Base-by-base conservation (phyloP, 164 flowering plant genomes). In the Aristolochia fimbriata region DNA sequence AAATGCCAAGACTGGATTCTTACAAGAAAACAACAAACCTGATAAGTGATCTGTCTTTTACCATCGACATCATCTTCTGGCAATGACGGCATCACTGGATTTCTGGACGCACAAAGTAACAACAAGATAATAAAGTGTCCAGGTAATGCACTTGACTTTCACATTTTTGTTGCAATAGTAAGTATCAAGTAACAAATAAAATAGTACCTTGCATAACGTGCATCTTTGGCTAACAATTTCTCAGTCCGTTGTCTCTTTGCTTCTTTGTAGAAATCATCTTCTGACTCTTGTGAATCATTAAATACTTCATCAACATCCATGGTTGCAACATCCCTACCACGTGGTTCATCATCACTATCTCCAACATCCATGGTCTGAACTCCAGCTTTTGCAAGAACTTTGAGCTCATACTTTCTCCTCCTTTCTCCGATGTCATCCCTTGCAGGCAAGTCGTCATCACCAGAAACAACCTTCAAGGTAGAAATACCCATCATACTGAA, bases 401-500 rank as follows among this genome's bases (percentile, higher is more conserved):
- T 82, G 15, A 76, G 79, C 65, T 94, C 99, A 76, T 83, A 77
- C 68, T 84, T 88, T 70, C 86, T 80, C 65, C 97, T 71, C 77
- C 96, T 84, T 76, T 86, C 96, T 64, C 99, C 97, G 64, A 94
- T 78, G 68, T 91, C 96, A 70, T 88, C 97, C 67, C 96, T 84
- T 73, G 59, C 66, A 21, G 93, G 88, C 67, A 91, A 69, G 80
- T 94, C 99, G 59, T 77, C 96, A 71, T 94, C 97, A 61, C 99
- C 97, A 68, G 96, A 86, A 52, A 81, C 64, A 58, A 80, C 68
- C 97, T 87, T 23, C 27, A 62, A 55, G 10, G 20, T 23, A 13
- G n/a, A 4, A 58, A 15, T 19, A 41, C 20, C 49, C 31, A 51
- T 27, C 31, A 27, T 15, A 55, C 15, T 27, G 16, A 55, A 55